phyloP scores from a whole-genome alignment of 1,284 basidiomycete genomes.

The Chondrostereum purpureum region DNA sequence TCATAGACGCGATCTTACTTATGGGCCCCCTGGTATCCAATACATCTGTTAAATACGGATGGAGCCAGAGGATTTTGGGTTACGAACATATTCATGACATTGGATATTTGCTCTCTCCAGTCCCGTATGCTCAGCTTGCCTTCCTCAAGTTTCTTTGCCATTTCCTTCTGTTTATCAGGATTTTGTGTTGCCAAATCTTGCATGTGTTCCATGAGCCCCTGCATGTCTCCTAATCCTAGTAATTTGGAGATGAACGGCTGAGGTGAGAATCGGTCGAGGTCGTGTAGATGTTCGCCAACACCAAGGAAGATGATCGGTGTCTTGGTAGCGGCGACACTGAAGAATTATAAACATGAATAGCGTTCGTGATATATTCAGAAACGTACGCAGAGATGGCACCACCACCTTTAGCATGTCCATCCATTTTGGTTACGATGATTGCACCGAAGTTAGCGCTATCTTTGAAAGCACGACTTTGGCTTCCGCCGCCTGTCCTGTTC shows the following conservation, averaged over 20 bases:
- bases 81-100: conserved; percentile 92
- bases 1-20: conserved; percentile 98
- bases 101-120: conserved; percentile 96
- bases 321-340: conserved; percentile 92
- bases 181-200: conserved; percentile 90
- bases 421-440: conserved; percentile 99
- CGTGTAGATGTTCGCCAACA: conserved; percentile 94
- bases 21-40: conserved; percentile 78
- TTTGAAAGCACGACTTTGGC: conserved; percentile 95
- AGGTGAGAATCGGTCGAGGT: conserved; percentile 93
- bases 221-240: conserved; percentile 92
- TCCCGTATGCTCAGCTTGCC: conserved; percentile 96
- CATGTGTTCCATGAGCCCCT: conserved; percentile 97
- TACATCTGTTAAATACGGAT: conserved; percentile 1
- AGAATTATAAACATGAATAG: conserved; percentile 11
- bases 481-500: conserved; percentile 28
- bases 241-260: conserved; percentile 98
- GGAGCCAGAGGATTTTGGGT: too few relatives aligned
- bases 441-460: conserved; percentile 97
- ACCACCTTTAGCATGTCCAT: conserved; percentile 98
- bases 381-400: conserved; percentile 97
- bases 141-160: conserved; percentile 97
- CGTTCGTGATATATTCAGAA: too few relatives aligned
- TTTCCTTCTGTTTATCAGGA: conserved; percentile 95
- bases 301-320: conserved; percentile 99